These are phyloP conservation scores for Penicillium sp. DNA, from an alignment of 2,329 filamentous ascomycete genomes.

Conservation along the genomic window DNA sequence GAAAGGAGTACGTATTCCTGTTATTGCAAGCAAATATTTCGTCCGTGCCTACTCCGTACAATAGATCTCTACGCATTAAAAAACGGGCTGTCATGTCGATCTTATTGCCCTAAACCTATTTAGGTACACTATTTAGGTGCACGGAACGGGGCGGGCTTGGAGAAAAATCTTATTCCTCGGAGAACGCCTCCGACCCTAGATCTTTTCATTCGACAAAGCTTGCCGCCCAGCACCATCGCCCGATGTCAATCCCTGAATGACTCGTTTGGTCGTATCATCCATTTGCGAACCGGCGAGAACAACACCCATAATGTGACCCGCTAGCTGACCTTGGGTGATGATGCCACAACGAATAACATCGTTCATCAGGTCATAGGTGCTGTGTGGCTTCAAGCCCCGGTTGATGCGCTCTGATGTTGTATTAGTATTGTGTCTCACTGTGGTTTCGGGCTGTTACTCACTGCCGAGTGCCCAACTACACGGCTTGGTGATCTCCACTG, in stretches of 20 bases:
- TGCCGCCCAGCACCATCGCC: background rate
- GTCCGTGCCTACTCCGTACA: too few species aligned
- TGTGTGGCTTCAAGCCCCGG: slow-evolving; percentile 2
- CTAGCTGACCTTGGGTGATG: slow-evolving; percentile 1
- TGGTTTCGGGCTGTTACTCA: background rate
- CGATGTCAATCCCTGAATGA: slow-evolving; percentile 1
- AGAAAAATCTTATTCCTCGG: background rate
- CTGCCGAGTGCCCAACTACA: background rate
- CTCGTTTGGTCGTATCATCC: background rate
- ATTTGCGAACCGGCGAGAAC: background rate
- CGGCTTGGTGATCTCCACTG: slow-evolving; percentile 1
- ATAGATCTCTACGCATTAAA: background rate
- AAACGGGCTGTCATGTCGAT: background rate
- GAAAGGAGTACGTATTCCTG: too few species aligned
- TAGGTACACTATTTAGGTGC: background rate
- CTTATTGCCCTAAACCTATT: background rate
- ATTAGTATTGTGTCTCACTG: background rate
- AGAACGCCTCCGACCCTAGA: background rate
- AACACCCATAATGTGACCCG: slow-evolving; percentile 1
- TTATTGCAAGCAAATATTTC: background rate
- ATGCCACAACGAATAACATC: slow-evolving; percentile 1
- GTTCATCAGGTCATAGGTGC: background rate
- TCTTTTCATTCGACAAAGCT: slow-evolving; percentile 2
- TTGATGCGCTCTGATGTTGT: background rate
- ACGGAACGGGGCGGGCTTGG: background rate